Conservation (phyloP, 768 basidiomycete genomes). For the Termitomyces sp. region DNA sequence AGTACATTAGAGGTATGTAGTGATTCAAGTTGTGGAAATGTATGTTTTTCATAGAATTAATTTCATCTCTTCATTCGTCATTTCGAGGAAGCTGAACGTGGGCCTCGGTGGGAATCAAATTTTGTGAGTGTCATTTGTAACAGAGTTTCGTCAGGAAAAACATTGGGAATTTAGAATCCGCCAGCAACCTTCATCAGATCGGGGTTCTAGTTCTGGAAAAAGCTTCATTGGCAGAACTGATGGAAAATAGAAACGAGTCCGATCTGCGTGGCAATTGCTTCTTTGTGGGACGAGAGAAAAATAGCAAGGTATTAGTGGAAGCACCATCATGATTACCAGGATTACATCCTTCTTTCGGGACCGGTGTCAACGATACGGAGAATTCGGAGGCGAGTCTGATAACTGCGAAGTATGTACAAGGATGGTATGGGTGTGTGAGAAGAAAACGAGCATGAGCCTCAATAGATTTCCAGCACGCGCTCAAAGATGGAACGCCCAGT, state of each 20-base stretch:
- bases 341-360: slow-evolving; percentile 1
- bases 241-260: too few species aligned
- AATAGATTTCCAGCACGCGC: background rate
- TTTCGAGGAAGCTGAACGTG: background rate
- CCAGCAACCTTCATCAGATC: too few species aligned
- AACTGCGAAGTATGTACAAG: background rate
- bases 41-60: background rate
- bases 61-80: background rate
- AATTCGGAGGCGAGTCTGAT: background rate
- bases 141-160: too few species aligned
- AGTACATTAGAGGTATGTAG: slow-evolving; percentile 1
- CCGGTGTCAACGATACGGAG: background rate
- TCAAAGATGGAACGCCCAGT: background rate
- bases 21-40: slow-evolving; percentile 2
- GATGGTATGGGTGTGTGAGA: background rate
- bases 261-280: background rate
- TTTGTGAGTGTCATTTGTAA: too few species aligned
- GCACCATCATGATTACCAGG: background rate
- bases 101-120: background rate
- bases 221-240: too few species aligned
- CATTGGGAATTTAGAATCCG: background rate
- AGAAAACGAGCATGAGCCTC: background rate
- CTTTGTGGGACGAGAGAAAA: background rate
- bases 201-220: background rate
- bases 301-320: background rate